Conservation (phyloP, 176 grass and related monocot species). For the Carex littledalei region DNA sequence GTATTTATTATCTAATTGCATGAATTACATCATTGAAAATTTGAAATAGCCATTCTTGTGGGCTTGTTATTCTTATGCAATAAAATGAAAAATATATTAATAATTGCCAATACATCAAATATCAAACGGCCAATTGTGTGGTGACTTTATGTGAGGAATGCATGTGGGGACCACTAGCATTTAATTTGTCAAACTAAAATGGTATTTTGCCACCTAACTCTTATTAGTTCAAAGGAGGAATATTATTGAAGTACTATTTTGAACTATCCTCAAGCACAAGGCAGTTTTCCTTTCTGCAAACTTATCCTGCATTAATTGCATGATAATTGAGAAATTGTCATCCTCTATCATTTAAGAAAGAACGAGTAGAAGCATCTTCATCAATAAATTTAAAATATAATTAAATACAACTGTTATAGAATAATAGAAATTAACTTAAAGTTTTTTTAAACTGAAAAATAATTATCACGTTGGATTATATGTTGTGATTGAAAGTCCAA, state of each 20-base stretch:
- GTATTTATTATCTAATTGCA: neutral
- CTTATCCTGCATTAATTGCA: neutral
- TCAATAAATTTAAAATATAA: no score
- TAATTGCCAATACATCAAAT: neutral
- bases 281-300: neutral
- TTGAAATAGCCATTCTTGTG: neutral
- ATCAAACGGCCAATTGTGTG: neutral
- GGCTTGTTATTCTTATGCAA: neutral
- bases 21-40: neutral
- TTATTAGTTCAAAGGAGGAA: neutral
- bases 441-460: no score
- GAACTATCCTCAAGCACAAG: neutral
- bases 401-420: no score
- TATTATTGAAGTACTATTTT: neutral
- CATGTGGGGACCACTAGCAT: neutral
- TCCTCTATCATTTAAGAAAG: neutral
- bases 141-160: neutral
- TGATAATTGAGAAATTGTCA: neutral
- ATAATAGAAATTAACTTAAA: no score
- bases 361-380: no score
- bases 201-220: neutral
- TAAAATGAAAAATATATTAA: neutral
- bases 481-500: no score
- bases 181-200: constrained; percentile 1
- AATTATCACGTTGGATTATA: no score